Conservation (phyloP, 176 grass and related monocot genomes). For the Luzula sylvatica region DNA sequence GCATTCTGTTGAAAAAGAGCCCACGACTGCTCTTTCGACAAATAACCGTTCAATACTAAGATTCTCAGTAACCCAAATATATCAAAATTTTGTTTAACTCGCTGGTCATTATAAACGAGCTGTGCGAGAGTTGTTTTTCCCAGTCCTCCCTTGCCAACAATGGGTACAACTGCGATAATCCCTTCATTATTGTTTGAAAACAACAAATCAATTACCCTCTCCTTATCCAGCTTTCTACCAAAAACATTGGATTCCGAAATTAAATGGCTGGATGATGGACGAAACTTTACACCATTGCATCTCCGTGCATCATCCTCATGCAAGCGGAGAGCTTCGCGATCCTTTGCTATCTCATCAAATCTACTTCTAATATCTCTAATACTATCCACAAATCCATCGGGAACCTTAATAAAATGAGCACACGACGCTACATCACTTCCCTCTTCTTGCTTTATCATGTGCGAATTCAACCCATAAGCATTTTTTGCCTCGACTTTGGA, state of each 20-base stretch:
- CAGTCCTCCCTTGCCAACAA: constrained; percentile 20
- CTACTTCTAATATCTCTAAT: background rate
- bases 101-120: constrained; percentile 10
- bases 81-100: background rate
- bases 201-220: constrained; percentile 9
- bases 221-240: background rate
- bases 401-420: background rate
- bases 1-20: constrained; percentile 6
- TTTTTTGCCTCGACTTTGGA: no score
- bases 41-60: background rate
- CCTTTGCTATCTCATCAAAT: constrained; percentile 13
- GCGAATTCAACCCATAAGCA: no score
- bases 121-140: constrained; percentile 28
- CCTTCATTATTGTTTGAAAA: background rate
- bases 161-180: constrained; percentile 3
- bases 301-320: background rate
- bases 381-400: background rate
- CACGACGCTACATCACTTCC: background rate
- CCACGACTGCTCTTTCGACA: background rate
- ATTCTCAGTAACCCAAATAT: constrained; percentile 6
- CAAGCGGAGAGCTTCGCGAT: background rate
- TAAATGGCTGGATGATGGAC: background rate
- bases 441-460: background rate
- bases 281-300: background rate
- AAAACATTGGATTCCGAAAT: background rate